phyloP scores from a whole-genome alignment of 2,329 filamentous ascomycete genomes.

The Ophiosphaerella korrae region DNA sequence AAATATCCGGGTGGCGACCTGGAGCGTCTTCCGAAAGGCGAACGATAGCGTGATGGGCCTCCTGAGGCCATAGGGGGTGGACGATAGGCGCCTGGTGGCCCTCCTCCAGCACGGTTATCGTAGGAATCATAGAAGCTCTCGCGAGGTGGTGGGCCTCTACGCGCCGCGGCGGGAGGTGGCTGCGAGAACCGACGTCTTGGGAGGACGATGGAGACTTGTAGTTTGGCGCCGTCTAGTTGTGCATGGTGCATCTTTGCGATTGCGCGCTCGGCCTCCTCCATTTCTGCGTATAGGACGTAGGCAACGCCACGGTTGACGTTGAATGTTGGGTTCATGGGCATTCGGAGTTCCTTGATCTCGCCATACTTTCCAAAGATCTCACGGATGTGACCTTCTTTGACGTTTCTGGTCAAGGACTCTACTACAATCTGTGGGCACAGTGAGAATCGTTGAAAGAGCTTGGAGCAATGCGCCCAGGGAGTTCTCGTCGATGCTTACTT shows the following conservation, averaged over 20 bases:
- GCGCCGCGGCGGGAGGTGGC: conserved; percentile 70
- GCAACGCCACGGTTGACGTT: conserved; percentile 91
- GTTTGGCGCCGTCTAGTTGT: conserved; percentile 81
- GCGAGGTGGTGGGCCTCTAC: conserved; percentile 56
- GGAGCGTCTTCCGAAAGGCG: conserved; percentile 15
- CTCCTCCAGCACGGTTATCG: conserved; percentile 27
- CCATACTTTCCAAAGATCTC: conserved; percentile 95
- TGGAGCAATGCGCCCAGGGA: too few relatives aligned
- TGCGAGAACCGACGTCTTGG: conserved; percentile 82
- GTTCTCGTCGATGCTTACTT: conserved; percentile 30
- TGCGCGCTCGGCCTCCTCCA: conserved; percentile 81
- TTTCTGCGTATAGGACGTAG: conserved; percentile 82
- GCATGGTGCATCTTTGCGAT: conserved; percentile 98
- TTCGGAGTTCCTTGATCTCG: conserved; percentile 80
- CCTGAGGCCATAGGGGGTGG: conserved; percentile 42
- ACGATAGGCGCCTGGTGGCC: conserved; percentile 44
- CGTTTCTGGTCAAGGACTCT: conserved; percentile 93
- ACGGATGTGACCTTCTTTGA: conserved; percentile 82
- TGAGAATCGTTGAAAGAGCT: conserved; percentile 1
- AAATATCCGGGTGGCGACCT: conserved; percentile 46
- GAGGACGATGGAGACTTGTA: conserved; percentile 87
- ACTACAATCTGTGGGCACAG: conserved; percentile 75
- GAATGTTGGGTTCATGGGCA: conserved; percentile 86
- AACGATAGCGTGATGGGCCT: conserved; percentile 26
- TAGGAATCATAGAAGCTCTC: conserved; percentile 29